A percentile compares a stretch with the other conserved stretches of the same genome.
phyloP scores from a whole-genome alignment of 306 rosid genomes.

The Trifolium pratense region DNA sequence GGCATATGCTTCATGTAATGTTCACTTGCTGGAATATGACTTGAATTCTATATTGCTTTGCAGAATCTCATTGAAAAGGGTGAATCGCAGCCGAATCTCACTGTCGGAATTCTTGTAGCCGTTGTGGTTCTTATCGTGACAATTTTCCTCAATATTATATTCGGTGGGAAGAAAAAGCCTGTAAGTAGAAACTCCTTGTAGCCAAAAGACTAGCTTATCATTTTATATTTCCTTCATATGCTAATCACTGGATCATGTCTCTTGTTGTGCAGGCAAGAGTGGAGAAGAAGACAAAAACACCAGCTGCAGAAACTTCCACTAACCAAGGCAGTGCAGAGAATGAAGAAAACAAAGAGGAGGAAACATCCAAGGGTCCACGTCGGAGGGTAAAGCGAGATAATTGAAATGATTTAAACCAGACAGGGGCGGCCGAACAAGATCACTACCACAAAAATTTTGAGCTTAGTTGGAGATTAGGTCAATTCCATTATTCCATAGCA shows the following conservation, averaged over 20 bases:
- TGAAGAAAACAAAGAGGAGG: constrained; percentile 58
- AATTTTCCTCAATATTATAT: constrained; percentile 59
- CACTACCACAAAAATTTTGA: constrained; percentile 50
- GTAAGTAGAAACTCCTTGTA: constrained; percentile 48
- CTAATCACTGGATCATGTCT: constrained; percentile 4
- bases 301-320: constrained; percentile 49
- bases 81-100: constrained; percentile 79
- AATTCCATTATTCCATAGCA: constrained; percentile 32
- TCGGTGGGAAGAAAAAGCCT: constrained; percentile 78
- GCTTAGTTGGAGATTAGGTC: constrained; percentile 45
- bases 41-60: constrained; percentile 32
- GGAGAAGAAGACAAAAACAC: constrained; percentile 46
- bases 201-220: neutral
- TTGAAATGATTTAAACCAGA: constrained; percentile 48
- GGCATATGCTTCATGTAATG: neutral
- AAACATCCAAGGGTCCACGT: constrained; percentile 61
- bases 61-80: constrained; percentile 87
- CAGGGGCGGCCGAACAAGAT: constrained; percentile 42
- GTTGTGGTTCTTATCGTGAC: constrained; percentile 63
- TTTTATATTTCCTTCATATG: neutral
- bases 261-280: constrained; percentile 51
- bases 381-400: constrained; percentile 69
- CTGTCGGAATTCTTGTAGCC: constrained; percentile 71
- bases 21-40: constrained; percentile 11
- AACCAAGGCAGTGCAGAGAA: constrained; percentile 57